Evolutionary conservation across 2,329 filamentous ascomycete species (phyloP), one percentile per base, ranked within the genome.

Genomic region (Venturia aucupariae): DNA sequence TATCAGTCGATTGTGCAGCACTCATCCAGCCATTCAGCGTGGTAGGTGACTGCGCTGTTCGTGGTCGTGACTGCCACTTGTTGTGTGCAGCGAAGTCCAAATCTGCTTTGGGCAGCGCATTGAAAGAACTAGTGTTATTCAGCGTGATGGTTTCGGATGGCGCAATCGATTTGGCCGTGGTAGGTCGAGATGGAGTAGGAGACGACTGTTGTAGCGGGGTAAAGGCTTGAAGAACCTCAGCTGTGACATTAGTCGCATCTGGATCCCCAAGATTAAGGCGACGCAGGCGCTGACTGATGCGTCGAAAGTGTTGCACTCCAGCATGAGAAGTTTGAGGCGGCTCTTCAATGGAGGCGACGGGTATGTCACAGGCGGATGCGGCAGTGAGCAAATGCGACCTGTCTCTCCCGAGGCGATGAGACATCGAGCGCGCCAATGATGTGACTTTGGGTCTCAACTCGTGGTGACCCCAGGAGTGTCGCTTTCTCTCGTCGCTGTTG

Each of bases 1-100:
- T 57, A 17, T 57, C 51, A 19, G 51, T 57, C 51, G 51, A 57
- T 57, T 57, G 30, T 10, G 51, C 15, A n/a, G 51, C 51, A 35
- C 27, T 19, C 8, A 22, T 35, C 19, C 4, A 30, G 2, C 51
- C 30, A 4, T 22, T 30, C 15, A n/a, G 7, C 51, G 19, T 35
- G 17, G 10, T 5, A 30, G 8, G 27, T 6, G 15, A 38, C n/a
- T 35, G 51, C 30, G 51, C 17, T 8, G 3, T 3, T 57, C 27
- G 51, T 22, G 8, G 8, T 8, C 11, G 19, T 24, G 30, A 57
- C 1, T 8, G 27, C 17, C 8, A 27, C 1, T 17, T 8, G 5
- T 35, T 22, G 3, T 24, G 4, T 17, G 51, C 30, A 2, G 22
- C 24, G 10, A 57, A 35, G n/a, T 22, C 27, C 27, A 35, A 35